These are phyloP conservation scores for Rhizopogon roseolus DNA, from an alignment of 768 basidiomycete genomes.

Conservation along the genomic window DNA sequence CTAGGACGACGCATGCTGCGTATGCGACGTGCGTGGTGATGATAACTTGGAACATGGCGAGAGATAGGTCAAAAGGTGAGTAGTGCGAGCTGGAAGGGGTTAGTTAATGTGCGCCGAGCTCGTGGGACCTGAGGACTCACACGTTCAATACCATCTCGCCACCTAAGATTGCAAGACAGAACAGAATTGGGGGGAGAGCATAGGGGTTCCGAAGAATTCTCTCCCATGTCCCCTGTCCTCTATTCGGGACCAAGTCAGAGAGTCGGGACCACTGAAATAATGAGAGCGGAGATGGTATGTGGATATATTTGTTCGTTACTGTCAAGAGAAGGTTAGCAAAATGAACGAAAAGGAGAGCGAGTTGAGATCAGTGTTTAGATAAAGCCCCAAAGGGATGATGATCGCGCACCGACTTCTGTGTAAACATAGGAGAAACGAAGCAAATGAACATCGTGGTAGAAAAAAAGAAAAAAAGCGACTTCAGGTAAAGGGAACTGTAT, in stretches of 20 bases:
- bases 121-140: constrained; percentile 32
- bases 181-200: constrained; percentile 56
- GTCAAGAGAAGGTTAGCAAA: constrained; percentile 1
- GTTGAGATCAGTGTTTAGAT: background rate
- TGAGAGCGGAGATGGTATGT: constrained; percentile 46
- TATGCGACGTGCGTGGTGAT: constrained; percentile 84
- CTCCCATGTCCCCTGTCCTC: background rate
- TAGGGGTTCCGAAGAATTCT: constrained; percentile 70
- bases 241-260: background rate
- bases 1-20: constrained; percentile 77
- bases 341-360: constrained; percentile 4
- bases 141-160: constrained; percentile 50
- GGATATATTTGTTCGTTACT: constrained; percentile 54
- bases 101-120: background rate
- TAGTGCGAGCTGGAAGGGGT: constrained; percentile 43
- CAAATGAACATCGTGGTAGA: no score
- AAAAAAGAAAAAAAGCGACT: no score
- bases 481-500: no score
- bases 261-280: constrained; percentile 31
- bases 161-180: constrained; percentile 49
- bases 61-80: constrained; percentile 72
- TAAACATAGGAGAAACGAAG: no score
- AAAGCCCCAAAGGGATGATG: no score
- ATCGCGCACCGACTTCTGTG: no score
- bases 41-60: constrained; percentile 72